Evolutionary conservation across 129 eudicot genomes (phyloP).

Genomic region (Daucus carota): DH1_v3.0 NC_030383.2:40392501-40393000

Average conservation of each 20-base stretch:
- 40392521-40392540: background rate
- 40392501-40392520: background rate
- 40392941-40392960: constrained; percentile 1
- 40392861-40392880: background rate
- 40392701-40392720: constrained; percentile 17
- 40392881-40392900: constrained; percentile 11
- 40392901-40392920: constrained; percentile 23
- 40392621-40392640: too few relatives aligned
- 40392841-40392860: background rate
- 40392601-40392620: too few relatives aligned
- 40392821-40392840: background rate
- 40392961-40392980: background rate
- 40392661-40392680: background rate
- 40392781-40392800: background rate
- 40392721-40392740: background rate
- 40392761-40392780: background rate
- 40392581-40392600: too few relatives aligned
- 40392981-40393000: constrained; percentile 2
- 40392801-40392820: background rate
- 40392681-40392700: constrained; percentile 2
- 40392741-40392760: background rate
- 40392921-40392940: background rate
- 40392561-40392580: background rate
- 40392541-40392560: background rate
- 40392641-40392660: background rate